These are phyloP conservation scores for Panus rudis DNA, from an alignment of 768 basidiomycete species.

Conservation along the genomic window DNA sequence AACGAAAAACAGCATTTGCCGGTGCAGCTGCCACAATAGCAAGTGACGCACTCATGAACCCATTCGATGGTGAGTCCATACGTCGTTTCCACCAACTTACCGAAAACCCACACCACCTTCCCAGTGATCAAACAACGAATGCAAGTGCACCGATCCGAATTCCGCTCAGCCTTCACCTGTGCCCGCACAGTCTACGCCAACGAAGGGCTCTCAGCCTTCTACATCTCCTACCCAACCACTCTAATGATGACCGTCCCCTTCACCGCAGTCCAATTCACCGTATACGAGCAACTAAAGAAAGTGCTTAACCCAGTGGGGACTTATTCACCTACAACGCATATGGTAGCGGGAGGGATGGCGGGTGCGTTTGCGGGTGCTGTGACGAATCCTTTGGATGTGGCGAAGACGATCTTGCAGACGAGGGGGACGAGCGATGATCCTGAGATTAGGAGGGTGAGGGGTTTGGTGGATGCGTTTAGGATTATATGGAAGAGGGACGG, in stretches of 20 bases:
- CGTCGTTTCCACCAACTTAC: not conserved
- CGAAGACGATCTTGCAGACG: slow-evolving; percentile 95
- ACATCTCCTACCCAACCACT: slow-evolving; percentile 98
- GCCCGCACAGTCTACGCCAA: slow-evolving; percentile 75
- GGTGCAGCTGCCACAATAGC: slow-evolving; percentile 94
- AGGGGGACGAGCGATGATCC: slow-evolving; percentile 81
- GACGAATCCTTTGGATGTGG: slow-evolving; percentile 95
- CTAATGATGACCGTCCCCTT: slow-evolving; percentile 95
- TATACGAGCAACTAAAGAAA: slow-evolving; percentile 89
- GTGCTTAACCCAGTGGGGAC: slow-evolving; percentile 77
- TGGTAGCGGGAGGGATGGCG: slow-evolving; percentile 84
- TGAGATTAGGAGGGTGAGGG: slow-evolving; percentile 76
- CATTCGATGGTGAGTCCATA: slow-evolving; percentile 81
- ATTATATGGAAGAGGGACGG: slow-evolving; percentile 89
- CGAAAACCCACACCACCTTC: not conserved
- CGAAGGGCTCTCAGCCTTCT: slow-evolving; percentile 90
- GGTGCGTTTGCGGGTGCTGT: slow-evolving; percentile 93
- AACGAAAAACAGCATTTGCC: slow-evolving; percentile 57
- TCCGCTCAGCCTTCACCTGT: slow-evolving; percentile 81
- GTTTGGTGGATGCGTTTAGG: slow-evolving; percentile 82
- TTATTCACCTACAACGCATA: slow-evolving; percentile 93
- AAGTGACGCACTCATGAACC: slow-evolving; percentile 98
- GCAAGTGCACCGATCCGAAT: slow-evolving; percentile 93
- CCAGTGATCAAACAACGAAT: slow-evolving; percentile 98
- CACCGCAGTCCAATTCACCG: slow-evolving; percentile 96